These are phyloP conservation scores for Gossypium rotundifolium DNA, from an alignment of 345 rosid species.

Conservation along the genomic window DNA sequence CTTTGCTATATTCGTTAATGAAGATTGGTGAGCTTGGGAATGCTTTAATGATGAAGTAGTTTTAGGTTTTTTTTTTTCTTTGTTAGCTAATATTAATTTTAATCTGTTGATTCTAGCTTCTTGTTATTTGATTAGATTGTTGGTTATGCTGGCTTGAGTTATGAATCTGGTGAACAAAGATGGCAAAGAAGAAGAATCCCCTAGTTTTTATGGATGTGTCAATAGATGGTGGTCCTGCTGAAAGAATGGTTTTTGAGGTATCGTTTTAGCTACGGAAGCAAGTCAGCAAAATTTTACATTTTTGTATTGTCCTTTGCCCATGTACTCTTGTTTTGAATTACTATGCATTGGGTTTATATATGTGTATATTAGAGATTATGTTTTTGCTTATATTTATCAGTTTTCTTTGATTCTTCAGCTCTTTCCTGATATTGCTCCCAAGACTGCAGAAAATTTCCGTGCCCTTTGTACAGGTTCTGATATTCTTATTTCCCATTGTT, in stretches of 20 bases:
- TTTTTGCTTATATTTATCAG: background rate
- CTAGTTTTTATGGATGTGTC: conserved; percentile 83
- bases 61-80: background rate
- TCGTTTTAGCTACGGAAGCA: background rate
- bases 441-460: conserved; percentile 80
- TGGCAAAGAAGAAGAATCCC: conserved; percentile 73
- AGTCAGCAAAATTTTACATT: background rate
- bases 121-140: conserved; percentile 1
- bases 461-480: conserved; percentile 81
- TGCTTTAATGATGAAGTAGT: background rate
- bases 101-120: background rate
- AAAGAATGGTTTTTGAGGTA: conserved; percentile 97
- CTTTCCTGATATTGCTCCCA: conserved; percentile 69
- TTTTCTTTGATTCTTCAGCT: conserved; percentile 47
- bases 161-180: conserved; percentile 18
- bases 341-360: background rate
- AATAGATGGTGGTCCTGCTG: conserved; percentile 86
- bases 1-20: background rate
- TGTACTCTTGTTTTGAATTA: background rate
- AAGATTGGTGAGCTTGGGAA: background rate
- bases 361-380: background rate
- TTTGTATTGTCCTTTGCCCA: background rate
- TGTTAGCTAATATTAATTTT: background rate
- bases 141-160: conserved; percentile 27
- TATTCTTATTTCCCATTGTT: background rate